phyloP scores from a whole-genome alignment of 352 stramenopile species.

The Phytophthora melonis region DNA sequence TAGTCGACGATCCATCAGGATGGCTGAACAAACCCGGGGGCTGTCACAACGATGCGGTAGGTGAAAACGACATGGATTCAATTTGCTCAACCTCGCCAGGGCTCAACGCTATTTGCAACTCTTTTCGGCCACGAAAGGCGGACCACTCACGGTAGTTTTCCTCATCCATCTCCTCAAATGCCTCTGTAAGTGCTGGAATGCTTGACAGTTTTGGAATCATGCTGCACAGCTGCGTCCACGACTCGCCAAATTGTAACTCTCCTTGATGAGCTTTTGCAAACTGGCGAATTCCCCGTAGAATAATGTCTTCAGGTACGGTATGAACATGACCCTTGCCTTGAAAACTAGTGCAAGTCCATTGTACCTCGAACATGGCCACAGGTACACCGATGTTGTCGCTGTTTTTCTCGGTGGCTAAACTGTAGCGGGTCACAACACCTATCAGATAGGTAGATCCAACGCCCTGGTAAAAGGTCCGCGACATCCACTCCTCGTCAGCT shows the following conservation, averaged over 20 bases:
- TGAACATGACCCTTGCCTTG: conserved; percentile 11
- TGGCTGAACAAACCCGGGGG: conserved; percentile 5
- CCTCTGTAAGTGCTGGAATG: not conserved
- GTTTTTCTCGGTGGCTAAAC: not conserved
- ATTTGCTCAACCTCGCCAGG: conserved; percentile 14
- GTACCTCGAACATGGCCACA: not conserved
- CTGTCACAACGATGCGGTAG: not conserved
- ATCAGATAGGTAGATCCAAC: not conserved
- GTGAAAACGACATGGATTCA: conserved; percentile 16
- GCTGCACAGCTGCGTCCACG: conserved; percentile 7
- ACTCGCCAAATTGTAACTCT: conserved; percentile 10
- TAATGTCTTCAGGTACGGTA: not conserved
- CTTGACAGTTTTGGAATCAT: conserved; percentile 7
- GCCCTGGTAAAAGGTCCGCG: not conserved
- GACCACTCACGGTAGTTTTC: conserved; percentile 15
- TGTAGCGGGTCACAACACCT: not conserved
- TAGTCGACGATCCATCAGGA: conserved; percentile 1
- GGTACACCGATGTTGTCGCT: not conserved
- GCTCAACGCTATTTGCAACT: conserved; percentile 14
- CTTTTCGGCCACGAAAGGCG: conserved; percentile 4
- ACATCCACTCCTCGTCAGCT: not conserved
- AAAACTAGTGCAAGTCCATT: conserved; percentile 2
- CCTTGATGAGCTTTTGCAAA: conserved; percentile 5
- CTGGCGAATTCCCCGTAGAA: conserved; percentile 1
- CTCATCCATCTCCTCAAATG: conserved; percentile 18